These are phyloP conservation scores for Gremmenia infestans DNA, from an alignment of 2,329 filamentous ascomycete genomes.

Conservation along the genomic window DNA sequence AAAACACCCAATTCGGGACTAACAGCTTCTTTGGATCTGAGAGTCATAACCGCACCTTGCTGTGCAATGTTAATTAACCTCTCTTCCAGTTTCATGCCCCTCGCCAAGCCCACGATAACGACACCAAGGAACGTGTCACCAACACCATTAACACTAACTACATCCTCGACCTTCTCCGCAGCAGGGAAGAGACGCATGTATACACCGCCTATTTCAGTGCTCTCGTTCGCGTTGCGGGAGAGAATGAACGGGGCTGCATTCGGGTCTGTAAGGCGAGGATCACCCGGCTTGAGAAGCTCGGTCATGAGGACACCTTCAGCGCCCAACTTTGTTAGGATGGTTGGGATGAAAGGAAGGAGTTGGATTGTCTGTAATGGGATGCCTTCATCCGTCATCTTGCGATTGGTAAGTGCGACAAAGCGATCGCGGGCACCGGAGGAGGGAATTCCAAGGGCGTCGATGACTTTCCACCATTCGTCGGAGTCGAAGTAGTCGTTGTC, in stretches of 20 bases:
- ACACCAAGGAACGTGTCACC: slow-evolving; percentile 91
- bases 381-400: slow-evolving; percentile 68
- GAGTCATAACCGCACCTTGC: slow-evolving; percentile 69
- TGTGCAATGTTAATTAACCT: slow-evolving; percentile 76
- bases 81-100: slow-evolving; percentile 38
- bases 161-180: slow-evolving; percentile 59
- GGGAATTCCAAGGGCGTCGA: slow-evolving; percentile 74
- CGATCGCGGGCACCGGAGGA: slow-evolving; percentile 64
- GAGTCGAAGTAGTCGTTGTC: slow-evolving; percentile 63
- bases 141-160: slow-evolving; percentile 89
- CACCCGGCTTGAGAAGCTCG: slow-evolving; percentile 60
- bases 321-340: slow-evolving; percentile 80
- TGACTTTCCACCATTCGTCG: slow-evolving; percentile 69
- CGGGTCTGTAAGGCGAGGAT: slow-evolving; percentile 59
- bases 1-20: slow-evolving; percentile 37
- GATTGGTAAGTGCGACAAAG: slow-evolving; percentile 63
- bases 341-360: slow-evolving; percentile 82
- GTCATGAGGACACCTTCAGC: slow-evolving; percentile 58
- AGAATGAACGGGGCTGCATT: slow-evolving; percentile 67
- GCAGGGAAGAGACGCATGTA: slow-evolving; percentile 70
- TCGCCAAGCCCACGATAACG: slow-evolving; percentile 71
- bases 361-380: slow-evolving; percentile 80
- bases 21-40: slow-evolving; percentile 72
- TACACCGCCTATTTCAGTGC: slow-evolving; percentile 62
- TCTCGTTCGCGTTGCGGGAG: slow-evolving; percentile 51